These are phyloP conservation scores for Symmetrospora coprosmae DNA, from an alignment of 768 basidiomycete genomes.

Conservation along the genomic window DNA sequence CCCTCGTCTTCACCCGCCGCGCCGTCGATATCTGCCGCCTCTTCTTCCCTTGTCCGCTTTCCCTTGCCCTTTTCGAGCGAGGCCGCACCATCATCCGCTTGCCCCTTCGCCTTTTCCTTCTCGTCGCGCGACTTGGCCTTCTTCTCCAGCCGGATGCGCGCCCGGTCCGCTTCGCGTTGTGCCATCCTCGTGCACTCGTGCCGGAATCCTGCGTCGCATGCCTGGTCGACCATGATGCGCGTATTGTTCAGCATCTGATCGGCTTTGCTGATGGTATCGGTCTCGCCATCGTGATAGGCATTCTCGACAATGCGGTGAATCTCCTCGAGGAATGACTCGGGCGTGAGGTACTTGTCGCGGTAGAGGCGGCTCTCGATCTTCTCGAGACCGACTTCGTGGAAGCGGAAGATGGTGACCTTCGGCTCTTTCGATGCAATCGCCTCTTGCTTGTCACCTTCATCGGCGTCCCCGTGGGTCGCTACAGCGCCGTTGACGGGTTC, in stretches of 20 bases:
- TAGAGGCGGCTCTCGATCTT: constrained; percentile 74
- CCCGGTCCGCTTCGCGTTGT: constrained; percentile 44
- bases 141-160: constrained; percentile 23
- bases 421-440: background rate
- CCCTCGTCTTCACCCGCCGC: constrained; percentile 5
- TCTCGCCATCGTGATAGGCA: constrained; percentile 68
- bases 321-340: constrained; percentile 68
- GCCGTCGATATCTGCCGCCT: background rate
- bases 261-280: constrained; percentile 62
- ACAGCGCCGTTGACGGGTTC: background rate
- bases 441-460: background rate
- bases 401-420: constrained; percentile 28
- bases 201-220: constrained; percentile 63
- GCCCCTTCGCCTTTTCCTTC: constrained; percentile 41
- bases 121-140: constrained; percentile 31
- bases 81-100: constrained; percentile 41
- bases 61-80: constrained; percentile 2
- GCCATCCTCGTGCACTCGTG: constrained; percentile 83
- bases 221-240: constrained; percentile 67
- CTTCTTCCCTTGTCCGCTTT: constrained; percentile 22
- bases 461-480: background rate
- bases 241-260: constrained; percentile 72
- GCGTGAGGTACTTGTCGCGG: constrained; percentile 70
- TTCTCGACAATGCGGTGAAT: constrained; percentile 41
- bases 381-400: constrained; percentile 83